Percentiles rank a stretch among this genome's conserved stretches.
Conservation (phyloP, 1,284 basidiomycete genomes). For the Cutaneotrichosporon mucoides region DNA sequence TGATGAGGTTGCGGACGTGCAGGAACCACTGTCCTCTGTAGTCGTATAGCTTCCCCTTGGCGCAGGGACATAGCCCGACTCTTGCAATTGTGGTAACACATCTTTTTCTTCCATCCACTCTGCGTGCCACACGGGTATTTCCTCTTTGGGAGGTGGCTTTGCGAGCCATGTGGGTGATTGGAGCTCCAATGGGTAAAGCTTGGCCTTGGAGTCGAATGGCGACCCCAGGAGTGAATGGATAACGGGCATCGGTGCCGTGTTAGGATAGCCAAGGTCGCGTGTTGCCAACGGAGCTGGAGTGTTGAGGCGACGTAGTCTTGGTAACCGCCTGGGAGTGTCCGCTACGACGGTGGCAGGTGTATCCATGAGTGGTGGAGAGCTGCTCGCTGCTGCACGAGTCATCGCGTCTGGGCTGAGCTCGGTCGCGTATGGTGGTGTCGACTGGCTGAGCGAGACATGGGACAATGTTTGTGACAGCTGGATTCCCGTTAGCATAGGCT, state of each 20-base stretch:
- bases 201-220: constrained; percentile 33
- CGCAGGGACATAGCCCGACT: neutral
- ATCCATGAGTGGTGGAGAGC: constrained; percentile 8
- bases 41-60: constrained; percentile 8
- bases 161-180: constrained; percentile 1
- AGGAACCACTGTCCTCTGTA: constrained; percentile 36
- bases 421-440: constrained; percentile 16
- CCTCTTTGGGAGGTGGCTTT: neutral
- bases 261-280: constrained; percentile 20
- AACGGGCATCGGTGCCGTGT: constrained; percentile 36
- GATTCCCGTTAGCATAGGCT: neutral
- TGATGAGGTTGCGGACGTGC: constrained; percentile 32
- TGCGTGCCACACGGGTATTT: neutral
- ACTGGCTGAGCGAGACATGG: constrained; percentile 36
- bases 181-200: neutral
- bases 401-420: constrained; percentile 8
- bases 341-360: constrained; percentile 5
- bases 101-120: constrained; percentile 10
- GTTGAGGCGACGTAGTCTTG: constrained; percentile 2
- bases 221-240: constrained; percentile 38
- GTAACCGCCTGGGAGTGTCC: constrained; percentile 11
- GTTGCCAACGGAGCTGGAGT: constrained; percentile 13
- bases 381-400: constrained; percentile 10
- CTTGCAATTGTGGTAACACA: constrained; percentile 1
- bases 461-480: constrained; percentile 41